These are phyloP conservation scores for Toxicodendron radicans DNA, from an alignment of 345 rosid genomes.

Conservation along the genomic window DNA sequence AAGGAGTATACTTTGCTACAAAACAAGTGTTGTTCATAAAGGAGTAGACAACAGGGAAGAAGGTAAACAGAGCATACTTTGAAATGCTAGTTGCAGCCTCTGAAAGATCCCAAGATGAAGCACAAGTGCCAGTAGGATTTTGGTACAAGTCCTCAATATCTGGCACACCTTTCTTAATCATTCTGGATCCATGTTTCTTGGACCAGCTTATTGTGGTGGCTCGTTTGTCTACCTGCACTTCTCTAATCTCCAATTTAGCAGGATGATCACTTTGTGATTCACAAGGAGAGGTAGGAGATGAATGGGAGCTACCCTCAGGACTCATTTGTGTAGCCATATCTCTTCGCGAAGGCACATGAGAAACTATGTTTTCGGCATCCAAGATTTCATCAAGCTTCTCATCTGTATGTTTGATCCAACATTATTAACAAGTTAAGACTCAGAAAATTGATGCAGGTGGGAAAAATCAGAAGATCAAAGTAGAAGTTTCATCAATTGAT, in stretches of 20 bases:
- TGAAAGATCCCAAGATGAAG: conserved; percentile 59
- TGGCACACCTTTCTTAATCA: conserved; percentile 42
- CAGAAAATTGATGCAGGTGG: background rate
- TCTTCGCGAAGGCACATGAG: conserved; percentile 57
- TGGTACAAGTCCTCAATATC: conserved; percentile 39
- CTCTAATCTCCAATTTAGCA: conserved; percentile 64
- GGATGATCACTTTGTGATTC: conserved; percentile 34
- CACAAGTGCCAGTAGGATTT: conserved; percentile 29
- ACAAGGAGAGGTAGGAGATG: conserved; percentile 43
- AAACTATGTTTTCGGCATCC: conserved; percentile 36
- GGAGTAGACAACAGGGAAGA: background rate
- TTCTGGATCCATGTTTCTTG: conserved; percentile 44
- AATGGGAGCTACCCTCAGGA: conserved; percentile 43
- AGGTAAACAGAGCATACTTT: conserved; percentile 41
- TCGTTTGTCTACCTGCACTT: conserved; percentile 75
- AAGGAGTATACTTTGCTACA: no score
- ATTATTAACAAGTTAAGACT: background rate
- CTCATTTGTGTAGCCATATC: conserved; percentile 99
- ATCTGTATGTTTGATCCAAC: conserved; percentile 40
- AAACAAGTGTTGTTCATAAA: no score
- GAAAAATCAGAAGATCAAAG: conserved; percentile 3
- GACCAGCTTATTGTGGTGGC: conserved; percentile 60
- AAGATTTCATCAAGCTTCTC: conserved; percentile 47
- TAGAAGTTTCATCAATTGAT: background rate
- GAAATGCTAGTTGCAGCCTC: conserved; percentile 60